Percentiles rank a stretch among this genome's conserved stretches.
Evolutionary conservation across 2,329 filamentous ascomycete genomes (phyloP).

Genomic region (Colletotrichum graminicola): DNA sequence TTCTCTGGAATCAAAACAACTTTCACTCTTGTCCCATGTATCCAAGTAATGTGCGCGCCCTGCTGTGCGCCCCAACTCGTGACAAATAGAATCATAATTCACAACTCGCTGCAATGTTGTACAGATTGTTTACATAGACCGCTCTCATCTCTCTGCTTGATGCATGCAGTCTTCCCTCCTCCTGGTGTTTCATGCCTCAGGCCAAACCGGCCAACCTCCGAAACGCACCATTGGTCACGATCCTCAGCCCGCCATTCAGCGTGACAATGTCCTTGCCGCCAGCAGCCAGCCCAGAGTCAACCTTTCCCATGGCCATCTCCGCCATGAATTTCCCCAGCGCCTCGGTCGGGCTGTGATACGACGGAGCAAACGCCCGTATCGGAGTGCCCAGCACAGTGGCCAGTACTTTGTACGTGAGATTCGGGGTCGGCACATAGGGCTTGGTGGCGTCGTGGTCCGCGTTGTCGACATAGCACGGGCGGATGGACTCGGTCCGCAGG

Average conservation of each 20-base stretch:
- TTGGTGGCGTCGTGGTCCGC: conserved; percentile 55
- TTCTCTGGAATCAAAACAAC: background rate
- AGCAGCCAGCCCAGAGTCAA: conserved; percentile 45
- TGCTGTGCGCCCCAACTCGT: background rate
- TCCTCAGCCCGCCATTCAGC: conserved; percentile 50
- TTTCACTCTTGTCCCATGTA: background rate
- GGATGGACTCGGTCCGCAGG: conserved; percentile 67
- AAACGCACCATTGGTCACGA: conserved; percentile 53
- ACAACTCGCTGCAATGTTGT: too few species aligned
- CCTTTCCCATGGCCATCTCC: conserved; percentile 59
- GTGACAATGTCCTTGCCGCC: conserved; percentile 49
- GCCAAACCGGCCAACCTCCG: conserved; percentile 50
- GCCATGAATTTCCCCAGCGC: conserved; percentile 59
- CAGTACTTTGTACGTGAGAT: conserved; percentile 38
- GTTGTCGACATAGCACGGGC: conserved; percentile 71
- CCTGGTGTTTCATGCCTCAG: background rate
- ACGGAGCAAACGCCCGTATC: conserved; percentile 44
- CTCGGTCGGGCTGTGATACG: conserved; percentile 57
- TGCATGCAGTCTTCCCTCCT: too few species aligned
- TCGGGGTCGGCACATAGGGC: conserved; percentile 55
- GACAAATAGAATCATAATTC: background rate
- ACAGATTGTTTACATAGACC: background rate
- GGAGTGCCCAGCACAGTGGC: conserved; percentile 45
- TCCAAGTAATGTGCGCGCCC: too few species aligned
- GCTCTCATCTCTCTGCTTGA: background rate